These are phyloP conservation scores for Chaetomiaceae sp. DNA, from an alignment of 2,329 filamentous ascomycete genomes.

Conservation along the genomic window DNA sequence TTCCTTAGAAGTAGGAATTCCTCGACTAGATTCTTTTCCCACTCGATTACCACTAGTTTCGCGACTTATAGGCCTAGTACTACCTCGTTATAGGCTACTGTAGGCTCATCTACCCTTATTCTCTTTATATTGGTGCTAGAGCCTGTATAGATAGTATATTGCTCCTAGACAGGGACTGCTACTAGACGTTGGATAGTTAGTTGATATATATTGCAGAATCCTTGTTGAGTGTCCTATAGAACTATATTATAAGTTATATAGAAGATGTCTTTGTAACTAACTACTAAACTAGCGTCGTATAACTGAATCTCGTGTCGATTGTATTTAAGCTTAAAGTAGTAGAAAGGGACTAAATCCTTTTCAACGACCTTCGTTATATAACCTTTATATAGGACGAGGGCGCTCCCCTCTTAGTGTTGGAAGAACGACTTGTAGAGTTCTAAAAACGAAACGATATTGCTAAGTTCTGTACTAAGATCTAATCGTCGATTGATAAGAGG, in stretches of 20 bases:
- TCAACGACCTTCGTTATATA: conserved; percentile 14
- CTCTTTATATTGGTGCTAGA: conserved; percentile 11
- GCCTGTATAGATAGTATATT: conserved; percentile 16
- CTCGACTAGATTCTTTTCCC: conserved; percentile 12
- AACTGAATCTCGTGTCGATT: conserved; percentile 11
- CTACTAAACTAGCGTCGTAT: conserved; percentile 7
- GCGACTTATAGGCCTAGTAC: conserved; percentile 1
- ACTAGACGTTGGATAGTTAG: background rate
- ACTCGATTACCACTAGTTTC: conserved; percentile 8
- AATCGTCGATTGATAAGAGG: conserved; percentile 1
- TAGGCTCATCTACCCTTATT: conserved; percentile 8
- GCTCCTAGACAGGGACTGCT: conserved; percentile 1
- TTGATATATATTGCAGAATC: conserved; percentile 7
- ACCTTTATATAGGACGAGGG: conserved; percentile 10
- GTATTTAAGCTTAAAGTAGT: conserved; percentile 10
- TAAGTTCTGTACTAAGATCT: conserved; percentile 6
- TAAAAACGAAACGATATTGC: conserved; percentile 12
- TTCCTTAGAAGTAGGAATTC: conserved; percentile 16
- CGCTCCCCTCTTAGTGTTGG: conserved; percentile 7
- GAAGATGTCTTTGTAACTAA: conserved; percentile 11
- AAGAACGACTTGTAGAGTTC: conserved; percentile 14
- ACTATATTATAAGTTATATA: conserved; percentile 15
- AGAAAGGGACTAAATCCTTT: conserved; percentile 10
- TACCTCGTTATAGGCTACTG: conserved; percentile 10
- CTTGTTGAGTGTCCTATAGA: conserved; percentile 9